These are phyloP conservation scores for Hyphodiscus hymeniophilus DNA, from an alignment of 495 filamentous ascomycete species.

Conservation along the genomic window DNA sequence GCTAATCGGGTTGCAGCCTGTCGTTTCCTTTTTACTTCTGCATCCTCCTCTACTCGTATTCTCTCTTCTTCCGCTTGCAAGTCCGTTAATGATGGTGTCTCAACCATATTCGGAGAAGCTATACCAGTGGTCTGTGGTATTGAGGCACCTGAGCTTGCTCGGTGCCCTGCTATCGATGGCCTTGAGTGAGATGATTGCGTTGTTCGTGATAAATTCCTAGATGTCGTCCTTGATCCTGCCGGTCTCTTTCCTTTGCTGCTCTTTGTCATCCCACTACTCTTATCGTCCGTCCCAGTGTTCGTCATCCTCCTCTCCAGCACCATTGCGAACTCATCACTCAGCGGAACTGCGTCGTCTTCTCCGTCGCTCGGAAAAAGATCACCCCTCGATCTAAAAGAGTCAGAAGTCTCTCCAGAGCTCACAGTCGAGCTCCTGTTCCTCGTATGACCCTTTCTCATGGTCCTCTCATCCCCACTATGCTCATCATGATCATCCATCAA, in stretches of 20 bases:
- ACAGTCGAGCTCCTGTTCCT: constrained; percentile 70
- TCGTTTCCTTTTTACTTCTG: constrained; percentile 59
- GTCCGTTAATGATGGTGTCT: constrained; percentile 56
- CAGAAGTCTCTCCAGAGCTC: constrained; percentile 75
- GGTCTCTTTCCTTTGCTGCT: constrained; percentile 50
- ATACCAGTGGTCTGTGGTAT: constrained; percentile 15
- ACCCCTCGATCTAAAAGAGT: constrained; percentile 84
- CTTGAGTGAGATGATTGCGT: constrained; percentile 41
- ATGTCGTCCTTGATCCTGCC: constrained; percentile 44
- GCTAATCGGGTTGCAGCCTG: constrained; percentile 67
- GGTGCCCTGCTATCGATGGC: constrained; percentile 26
- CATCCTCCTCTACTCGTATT: constrained; percentile 59
- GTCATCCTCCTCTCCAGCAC: constrained; percentile 60
- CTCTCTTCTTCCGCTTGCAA: constrained; percentile 70
- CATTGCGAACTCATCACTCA: constrained; percentile 90
- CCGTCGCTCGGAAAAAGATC: constrained; percentile 91
- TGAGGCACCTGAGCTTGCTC: constrained; percentile 26
- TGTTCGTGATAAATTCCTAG: constrained; percentile 43
- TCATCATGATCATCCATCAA: constrained; percentile 55
- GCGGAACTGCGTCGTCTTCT: constrained; percentile 85
- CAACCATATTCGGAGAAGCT: constrained; percentile 24
- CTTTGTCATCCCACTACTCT: constrained; percentile 57
- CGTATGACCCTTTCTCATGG: constrained; percentile 26
- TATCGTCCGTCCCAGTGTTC: constrained; percentile 54
- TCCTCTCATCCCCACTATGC: constrained; percentile 21